Evolutionary conservation across 2,329 filamentous ascomycete genomes (phyloP).

Genomic region (Fusarium stilboides): DNA sequence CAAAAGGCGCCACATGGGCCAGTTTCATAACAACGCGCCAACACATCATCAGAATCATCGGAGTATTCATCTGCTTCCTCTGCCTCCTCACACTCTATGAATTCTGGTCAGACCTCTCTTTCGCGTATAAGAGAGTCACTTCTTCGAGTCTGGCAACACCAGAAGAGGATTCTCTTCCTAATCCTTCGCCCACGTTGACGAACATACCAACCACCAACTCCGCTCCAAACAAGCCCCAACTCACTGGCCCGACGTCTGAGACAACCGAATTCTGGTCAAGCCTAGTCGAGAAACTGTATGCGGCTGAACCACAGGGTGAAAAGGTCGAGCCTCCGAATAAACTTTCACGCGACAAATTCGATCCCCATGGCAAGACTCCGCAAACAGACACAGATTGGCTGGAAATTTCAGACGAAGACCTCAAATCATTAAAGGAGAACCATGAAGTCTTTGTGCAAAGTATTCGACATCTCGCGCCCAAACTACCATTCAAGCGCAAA

Average conservation of each 20-base stretch:
- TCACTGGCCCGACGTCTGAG: constrained; percentile 33
- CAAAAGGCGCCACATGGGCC: constrained; percentile 13
- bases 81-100: constrained; percentile 40
- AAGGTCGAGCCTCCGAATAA: constrained; percentile 26
- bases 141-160: not conserved
- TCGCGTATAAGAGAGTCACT: constrained; percentile 28
- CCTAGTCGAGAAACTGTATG: constrained; percentile 22
- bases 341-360: constrained; percentile 38
- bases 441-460: constrained; percentile 34
- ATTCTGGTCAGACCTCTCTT: constrained; percentile 34
- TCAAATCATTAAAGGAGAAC: constrained; percentile 33
- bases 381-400: constrained; percentile 35
- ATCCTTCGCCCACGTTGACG: not conserved
- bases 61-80: constrained; percentile 29
- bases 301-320: constrained; percentile 32
- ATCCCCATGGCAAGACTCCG: constrained; percentile 19
- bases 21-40: constrained; percentile 22
- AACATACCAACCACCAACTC: not conserved
- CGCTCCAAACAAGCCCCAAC: not conserved
- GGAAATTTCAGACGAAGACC: constrained; percentile 18
- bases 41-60: constrained; percentile 24
- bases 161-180: not conserved
- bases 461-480: constrained; percentile 25
- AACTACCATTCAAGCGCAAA: constrained; percentile 26
- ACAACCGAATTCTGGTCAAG: constrained; percentile 37